Evolutionary conservation across 2,329 filamentous ascomycete species (phyloP), one percentile per base, ranked within the genome.

Genomic region (Sordariomycetes sp.): DNA sequence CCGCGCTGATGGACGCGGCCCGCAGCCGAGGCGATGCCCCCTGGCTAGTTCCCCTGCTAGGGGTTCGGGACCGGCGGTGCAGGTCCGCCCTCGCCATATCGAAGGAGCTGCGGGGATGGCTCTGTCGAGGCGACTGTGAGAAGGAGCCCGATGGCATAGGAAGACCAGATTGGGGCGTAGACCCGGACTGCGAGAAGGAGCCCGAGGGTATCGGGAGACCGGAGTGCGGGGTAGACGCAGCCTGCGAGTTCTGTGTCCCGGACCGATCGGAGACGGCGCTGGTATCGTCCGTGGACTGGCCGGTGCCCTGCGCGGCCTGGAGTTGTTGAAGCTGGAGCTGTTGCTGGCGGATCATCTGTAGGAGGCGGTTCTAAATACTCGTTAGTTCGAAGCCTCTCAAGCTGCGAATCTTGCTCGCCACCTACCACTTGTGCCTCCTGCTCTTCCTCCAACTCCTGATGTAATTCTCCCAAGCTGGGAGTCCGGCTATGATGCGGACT

Each of bases 401-500:
- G 7, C 7, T n/a, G n/a, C 5, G n/a, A 2, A 13, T n/a, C 39
- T 24, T 35, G 17, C n/a, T 20, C 15, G 20, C 17, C n/a, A 70
- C 80, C 55, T 73, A 86, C 83, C 61, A 90, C 87, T 70, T 90
- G 86, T 25, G 82, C 85, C 65, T 90, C 87, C 67, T 90, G 86
- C 70, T 90, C 87, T 56, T 84, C 86, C 68, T 90, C 87, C 1
- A 90, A 75, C 69, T 90, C 85, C 66, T 90, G 87, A 63, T 90
- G 86, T 50, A 90, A 79, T 68, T 90, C 86, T 20, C 87, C 87
- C 60, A 90, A 69, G 66, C 86, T 90, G 2, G 86, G 86, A 0
- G 84, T 73, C 54, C 87, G 77, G 62, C 82, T 79, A 64, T 87
- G 85, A 62, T 82, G 78, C 17, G 82, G 79, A 62, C 84, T 81